phyloP scores from a whole-genome alignment of 768 basidiomycete species.

The Tubosaeta brunneosetosa region DNA sequence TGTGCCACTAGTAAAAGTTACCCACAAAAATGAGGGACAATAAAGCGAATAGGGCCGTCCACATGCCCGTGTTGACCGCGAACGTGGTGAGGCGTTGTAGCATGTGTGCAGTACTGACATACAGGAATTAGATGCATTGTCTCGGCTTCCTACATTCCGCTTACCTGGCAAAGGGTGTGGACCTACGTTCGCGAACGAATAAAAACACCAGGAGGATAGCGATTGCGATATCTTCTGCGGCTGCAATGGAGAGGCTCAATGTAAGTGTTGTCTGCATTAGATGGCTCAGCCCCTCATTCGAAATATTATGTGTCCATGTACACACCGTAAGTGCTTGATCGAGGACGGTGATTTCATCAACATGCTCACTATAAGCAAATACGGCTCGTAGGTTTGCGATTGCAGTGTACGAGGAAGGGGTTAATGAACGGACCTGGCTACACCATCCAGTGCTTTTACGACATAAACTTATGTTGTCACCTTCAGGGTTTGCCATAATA shows the following conservation, averaged over 20 bases:
- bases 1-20: not conserved
- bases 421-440: not conserved
- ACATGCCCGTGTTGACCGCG: constrained; percentile 32
- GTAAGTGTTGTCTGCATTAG: not conserved
- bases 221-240: not conserved
- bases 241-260: not conserved
- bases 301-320: not conserved
- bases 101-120: not conserved
- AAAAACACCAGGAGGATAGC: not conserved
- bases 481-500: not conserved
- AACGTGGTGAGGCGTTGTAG: constrained; percentile 1
- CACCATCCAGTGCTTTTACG: not conserved
- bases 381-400: not conserved
- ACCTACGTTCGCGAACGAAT: not conserved
- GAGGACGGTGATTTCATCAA: not conserved
- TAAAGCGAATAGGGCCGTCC: constrained; percentile 47
- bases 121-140: not conserved
- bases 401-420: not conserved
- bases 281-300: not conserved
- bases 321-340: not conserved
- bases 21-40: constrained; percentile 5
- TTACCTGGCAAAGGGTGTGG: not conserved
- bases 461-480: not conserved
- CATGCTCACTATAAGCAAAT: not conserved
- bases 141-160: not conserved